Conservation (phyloP, 441 rosid species). For the Euphorbia celastroides region DNA sequence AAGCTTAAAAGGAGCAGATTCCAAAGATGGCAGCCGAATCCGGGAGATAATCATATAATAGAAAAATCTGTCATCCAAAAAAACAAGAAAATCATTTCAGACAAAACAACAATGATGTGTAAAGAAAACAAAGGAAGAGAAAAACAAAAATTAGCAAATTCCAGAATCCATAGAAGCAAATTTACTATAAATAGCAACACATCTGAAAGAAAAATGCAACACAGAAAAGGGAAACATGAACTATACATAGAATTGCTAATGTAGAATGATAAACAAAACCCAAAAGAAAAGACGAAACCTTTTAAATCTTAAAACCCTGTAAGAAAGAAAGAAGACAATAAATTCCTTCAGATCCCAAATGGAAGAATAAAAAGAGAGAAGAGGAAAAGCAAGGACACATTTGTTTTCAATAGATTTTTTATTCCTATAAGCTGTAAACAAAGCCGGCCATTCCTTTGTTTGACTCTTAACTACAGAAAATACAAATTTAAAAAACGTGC, state of each 20-base stretch:
- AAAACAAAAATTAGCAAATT: not conserved
- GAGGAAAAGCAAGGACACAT: not conserved
- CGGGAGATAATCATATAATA: not conserved
- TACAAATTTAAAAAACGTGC: conserved; percentile 19
- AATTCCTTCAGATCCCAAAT: conserved; percentile 12
- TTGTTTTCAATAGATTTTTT: not conserved
- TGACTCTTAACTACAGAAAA: conserved; percentile 29
- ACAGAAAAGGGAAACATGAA: not conserved
- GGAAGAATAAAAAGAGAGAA: conserved; percentile 8
- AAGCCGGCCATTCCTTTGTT: conserved; percentile 17
- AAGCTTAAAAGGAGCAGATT: conserved; percentile 7
- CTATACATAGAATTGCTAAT: not conserved
- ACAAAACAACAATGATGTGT: not conserved
- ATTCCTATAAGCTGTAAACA: conserved; percentile 1
- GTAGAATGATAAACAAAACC: not conserved
- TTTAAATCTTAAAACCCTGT: conserved; percentile 4
- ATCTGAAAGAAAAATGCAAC: not conserved
- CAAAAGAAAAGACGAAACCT: not conserved
- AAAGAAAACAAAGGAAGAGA: not conserved
- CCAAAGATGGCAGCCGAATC: conserved; percentile 15
- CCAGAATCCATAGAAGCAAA: conserved; percentile 7
- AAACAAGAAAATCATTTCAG: not conserved
- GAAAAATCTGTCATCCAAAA: not conserved
- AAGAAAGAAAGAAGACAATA: not conserved
- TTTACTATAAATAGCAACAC: not conserved